Conservation (phyloP, 805 yeast genomes). For the Monosporozyma yasuniensis region DNA sequence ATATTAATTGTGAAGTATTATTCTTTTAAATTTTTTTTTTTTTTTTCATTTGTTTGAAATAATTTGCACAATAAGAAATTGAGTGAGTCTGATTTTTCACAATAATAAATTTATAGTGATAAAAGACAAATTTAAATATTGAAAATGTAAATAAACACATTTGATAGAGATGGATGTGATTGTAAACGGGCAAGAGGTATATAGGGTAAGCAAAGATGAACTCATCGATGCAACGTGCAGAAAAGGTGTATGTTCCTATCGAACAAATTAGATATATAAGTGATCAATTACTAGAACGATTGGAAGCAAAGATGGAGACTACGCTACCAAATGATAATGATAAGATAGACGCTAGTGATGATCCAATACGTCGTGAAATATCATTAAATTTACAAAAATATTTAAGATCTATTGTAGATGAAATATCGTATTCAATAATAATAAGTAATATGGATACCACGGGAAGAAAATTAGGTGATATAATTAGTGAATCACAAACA, state of each 20-base stretch:
- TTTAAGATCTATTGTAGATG: constrained; percentile 35
- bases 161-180: too few species aligned
- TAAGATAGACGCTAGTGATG: too few species aligned
- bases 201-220: background rate
- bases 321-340: constrained; percentile 13
- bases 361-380: constrained; percentile 14
- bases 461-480: constrained; percentile 15
- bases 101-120: too few species aligned
- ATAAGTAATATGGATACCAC: constrained; percentile 46
- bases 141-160: too few species aligned
- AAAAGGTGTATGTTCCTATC: constrained; percentile 17
- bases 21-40: too few species aligned
- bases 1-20: too few species aligned
- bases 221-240: background rate
- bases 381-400: constrained; percentile 19
- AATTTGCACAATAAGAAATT: too few species aligned
- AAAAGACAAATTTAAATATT: too few species aligned
- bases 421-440: constrained; percentile 45
- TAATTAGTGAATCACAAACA: constrained; percentile 14
- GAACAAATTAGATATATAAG: constrained; percentile 23
- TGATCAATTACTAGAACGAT: constrained; percentile 20
- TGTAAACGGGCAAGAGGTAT: too few species aligned
- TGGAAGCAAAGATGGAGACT: constrained; percentile 16
- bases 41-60: too few species aligned
- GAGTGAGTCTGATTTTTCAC: too few species aligned